These are phyloP conservation scores for Epichloe scottii DNA, from an alignment of 2,329 filamentous ascomycete species.

Conservation along the genomic window DNA sequence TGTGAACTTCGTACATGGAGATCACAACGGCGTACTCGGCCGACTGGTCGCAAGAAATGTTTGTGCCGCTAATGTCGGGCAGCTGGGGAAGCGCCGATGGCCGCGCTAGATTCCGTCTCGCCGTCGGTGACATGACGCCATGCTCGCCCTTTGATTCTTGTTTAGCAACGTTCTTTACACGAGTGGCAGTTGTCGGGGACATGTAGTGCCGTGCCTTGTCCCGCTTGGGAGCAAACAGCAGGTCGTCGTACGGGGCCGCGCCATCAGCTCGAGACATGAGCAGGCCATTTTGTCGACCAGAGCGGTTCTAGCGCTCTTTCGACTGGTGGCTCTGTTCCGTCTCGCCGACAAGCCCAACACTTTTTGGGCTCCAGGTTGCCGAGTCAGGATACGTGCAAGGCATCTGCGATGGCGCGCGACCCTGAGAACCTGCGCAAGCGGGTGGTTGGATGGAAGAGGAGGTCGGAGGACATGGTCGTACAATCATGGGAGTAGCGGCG, in stretches of 20 bases:
- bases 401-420: slow-evolving; percentile 9
- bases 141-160: slow-evolving; percentile 36
- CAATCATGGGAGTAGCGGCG: slow-evolving; percentile 57
- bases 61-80: slow-evolving; percentile 62
- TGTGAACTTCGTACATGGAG: slow-evolving; percentile 99
- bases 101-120: slow-evolving; percentile 51
- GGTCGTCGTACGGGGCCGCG: not conserved
- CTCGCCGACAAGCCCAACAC: slow-evolving; percentile 31
- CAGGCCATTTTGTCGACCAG: slow-evolving; percentile 8
- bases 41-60: slow-evolving; percentile 43
- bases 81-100: slow-evolving; percentile 59
- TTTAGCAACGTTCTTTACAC: slow-evolving; percentile 37
- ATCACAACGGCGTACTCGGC: slow-evolving; percentile 80
- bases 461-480: slow-evolving; percentile 31
- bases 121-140: slow-evolving; percentile 33
- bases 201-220: slow-evolving; percentile 21
- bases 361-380: slow-evolving; percentile 24
- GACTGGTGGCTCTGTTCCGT: slow-evolving; percentile 12
- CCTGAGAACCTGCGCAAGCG: slow-evolving; percentile 9
- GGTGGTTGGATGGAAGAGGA: slow-evolving; percentile 14
- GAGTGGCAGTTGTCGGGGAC: slow-evolving; percentile 33
- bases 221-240: slow-evolving; percentile 21
- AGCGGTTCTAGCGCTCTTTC: slow-evolving; percentile 19
- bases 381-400: slow-evolving; percentile 20
- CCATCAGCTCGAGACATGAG: not conserved